Evolutionary conservation across 176 grass and related monocot genomes (phyloP), one percentile per base, ranked within the genome.

Genomic region (Triticum turgidum): DNA sequence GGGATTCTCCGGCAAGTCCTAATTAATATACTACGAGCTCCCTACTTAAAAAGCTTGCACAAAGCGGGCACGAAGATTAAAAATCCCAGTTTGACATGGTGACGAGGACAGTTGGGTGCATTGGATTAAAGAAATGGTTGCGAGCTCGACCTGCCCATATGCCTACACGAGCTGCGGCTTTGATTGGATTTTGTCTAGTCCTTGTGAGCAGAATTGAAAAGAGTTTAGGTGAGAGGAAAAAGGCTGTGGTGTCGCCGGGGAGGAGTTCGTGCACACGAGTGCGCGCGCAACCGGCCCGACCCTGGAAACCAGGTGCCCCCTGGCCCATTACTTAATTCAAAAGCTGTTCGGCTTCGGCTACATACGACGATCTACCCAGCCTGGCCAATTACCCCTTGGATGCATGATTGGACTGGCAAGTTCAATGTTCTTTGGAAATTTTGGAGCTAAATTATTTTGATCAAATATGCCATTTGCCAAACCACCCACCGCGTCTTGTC

Each of bases 181-280:
- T 79, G 33, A 45, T 82, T 77, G 52, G 42, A 54, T 86, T 82
- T 82, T 85, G 86, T 77, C 77, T 78, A 88, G 49, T 82, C 59
- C 83, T 21, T 27, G 20, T 9, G 25, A 35, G 77, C 11, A 22
- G 11, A 61, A 69, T 73, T 65, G 76, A 44, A 78, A 33, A 82
- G 78, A n/a, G 76, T 76, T 85, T 77, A 82, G 86, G 44, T 84
- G 76, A 76, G 76, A 45, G 3, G 76, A 33, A 73, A 77, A 77
- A 78, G 85, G 85, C 61, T 80, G 39, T 88, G 62, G 76, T 47
- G 39, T 85, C 71, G 86, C 77, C 76, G 87, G 65, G 41, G 86
- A 86, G 82, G 88, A 86, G 89, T 89, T 94, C 89, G 92, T 94
- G 95, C 90, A 79, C 95, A 93, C 87, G 92, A 93, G 84, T 97